Evolutionary conservation across 306 rosid genomes (phyloP).

Genomic region (Benincasa hispida): DNA sequence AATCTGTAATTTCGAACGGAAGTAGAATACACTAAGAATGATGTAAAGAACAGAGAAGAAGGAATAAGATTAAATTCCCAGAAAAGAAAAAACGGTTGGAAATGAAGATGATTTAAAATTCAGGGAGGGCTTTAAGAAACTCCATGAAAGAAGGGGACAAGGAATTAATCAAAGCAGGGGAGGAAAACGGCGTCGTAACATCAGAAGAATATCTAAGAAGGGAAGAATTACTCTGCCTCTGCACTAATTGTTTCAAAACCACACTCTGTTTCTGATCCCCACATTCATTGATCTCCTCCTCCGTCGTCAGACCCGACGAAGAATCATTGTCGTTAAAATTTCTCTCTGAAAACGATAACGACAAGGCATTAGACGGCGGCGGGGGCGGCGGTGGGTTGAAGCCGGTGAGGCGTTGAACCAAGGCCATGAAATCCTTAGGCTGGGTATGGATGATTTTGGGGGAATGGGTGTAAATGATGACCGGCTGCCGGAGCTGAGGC

Average conservation of each 20-base stretch:
- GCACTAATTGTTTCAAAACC: too few species aligned
- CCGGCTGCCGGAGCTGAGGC: slow-evolving; percentile 31
- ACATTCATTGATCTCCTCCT: slow-evolving; percentile 1
- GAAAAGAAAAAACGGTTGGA: too few species aligned
- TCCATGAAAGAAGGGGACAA: slow-evolving; percentile 59
- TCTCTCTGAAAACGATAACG: not conserved
- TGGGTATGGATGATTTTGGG: slow-evolving; percentile 71
- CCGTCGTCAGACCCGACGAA: slow-evolving; percentile 4
- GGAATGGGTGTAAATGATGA: slow-evolving; percentile 68
- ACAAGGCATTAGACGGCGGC: not conserved
- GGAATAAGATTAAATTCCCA: too few species aligned
- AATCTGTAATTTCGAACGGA: too few species aligned
- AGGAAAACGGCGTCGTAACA: slow-evolving; percentile 22
- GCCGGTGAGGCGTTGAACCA: slow-evolving; percentile 88
- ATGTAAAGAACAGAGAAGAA: too few species aligned
- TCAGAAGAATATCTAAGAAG: slow-evolving; percentile 39
- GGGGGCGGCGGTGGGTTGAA: not conserved
- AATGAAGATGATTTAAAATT: not conserved
- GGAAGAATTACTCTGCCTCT: not conserved
- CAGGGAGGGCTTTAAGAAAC: slow-evolving; percentile 38
- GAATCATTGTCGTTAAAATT: not conserved
- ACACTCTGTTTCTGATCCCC: too few species aligned
- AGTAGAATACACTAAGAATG: too few species aligned
- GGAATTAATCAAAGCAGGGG: slow-evolving; percentile 28
- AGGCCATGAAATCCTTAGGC: slow-evolving; percentile 64